phyloP scores from a whole-genome alignment of 202 grass and related monocot species.

The Cymbopogon flexuosus region DNA sequence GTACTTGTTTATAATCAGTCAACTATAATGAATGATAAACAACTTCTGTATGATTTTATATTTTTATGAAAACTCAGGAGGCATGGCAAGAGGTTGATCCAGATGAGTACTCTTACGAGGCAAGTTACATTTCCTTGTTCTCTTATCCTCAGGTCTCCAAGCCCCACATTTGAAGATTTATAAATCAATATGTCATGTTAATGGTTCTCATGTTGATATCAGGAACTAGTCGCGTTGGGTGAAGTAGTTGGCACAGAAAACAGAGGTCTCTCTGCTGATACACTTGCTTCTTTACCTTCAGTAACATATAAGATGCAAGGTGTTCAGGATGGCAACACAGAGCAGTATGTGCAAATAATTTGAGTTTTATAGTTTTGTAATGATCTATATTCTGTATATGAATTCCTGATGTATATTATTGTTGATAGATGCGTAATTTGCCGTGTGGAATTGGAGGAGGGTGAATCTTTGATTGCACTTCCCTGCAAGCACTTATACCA shows the following conservation, averaged over 20 bases:
- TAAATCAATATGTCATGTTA: constrained; percentile 15
- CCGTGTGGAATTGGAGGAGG: constrained; percentile 91
- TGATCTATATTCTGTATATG: not conserved
- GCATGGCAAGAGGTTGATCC: constrained; percentile 96
- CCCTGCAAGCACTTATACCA: constrained; percentile 94
- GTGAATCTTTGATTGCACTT: constrained; percentile 78
- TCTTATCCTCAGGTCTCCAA: not conserved
- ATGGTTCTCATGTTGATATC: constrained; percentile 28
- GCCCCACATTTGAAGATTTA: constrained; percentile 21
- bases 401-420: constrained; percentile 22
- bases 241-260: constrained; percentile 91
- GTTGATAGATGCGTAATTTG: constrained; percentile 88
- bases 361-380: constrained; percentile 17
- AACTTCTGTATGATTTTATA: constrained; percentile 14
- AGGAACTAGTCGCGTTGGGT: constrained; percentile 93
- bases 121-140: constrained; percentile 27
- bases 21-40: not conserved
- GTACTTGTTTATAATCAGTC: not conserved
- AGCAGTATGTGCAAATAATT: constrained; percentile 68
- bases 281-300: constrained; percentile 86
- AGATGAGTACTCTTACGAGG: constrained; percentile 95
- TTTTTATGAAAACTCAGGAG: constrained; percentile 57
- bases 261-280: constrained; percentile 84
- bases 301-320: constrained; percentile 76
- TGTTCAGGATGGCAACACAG: constrained; percentile 72